These are phyloP conservation scores for Dothiorella sarmentorum DNA, from an alignment of 2,329 filamentous ascomycete species.

Conservation along the genomic window DNA sequence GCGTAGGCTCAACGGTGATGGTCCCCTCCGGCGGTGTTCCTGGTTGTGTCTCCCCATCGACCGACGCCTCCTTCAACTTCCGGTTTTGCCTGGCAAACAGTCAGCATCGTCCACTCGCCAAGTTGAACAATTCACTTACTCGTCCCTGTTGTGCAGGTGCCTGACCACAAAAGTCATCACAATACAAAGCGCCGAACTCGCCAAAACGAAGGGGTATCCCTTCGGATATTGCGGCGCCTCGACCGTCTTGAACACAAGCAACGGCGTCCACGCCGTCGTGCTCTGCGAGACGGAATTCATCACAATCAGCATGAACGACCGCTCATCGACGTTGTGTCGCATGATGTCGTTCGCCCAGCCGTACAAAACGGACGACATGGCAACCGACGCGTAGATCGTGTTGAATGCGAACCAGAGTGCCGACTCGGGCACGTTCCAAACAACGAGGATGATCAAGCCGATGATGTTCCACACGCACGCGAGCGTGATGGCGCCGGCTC, in stretches of 20 bases:
- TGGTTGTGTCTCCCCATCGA: neutral
- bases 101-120: neutral
- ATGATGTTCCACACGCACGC: constrained; percentile 51
- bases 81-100: neutral
- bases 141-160: constrained; percentile 18
- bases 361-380: constrained; percentile 55
- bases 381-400: constrained; percentile 48
- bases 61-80: neutral
- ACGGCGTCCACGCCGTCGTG: constrained; percentile 55
- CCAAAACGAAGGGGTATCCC: constrained; percentile 43
- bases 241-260: constrained; percentile 50
- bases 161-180: constrained; percentile 20
- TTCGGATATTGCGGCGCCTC: constrained; percentile 44
- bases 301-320: constrained; percentile 50
- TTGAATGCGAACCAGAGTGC: constrained; percentile 55
- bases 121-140: constrained; percentile 9
- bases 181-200: constrained; percentile 38
- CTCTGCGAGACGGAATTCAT: constrained; percentile 55
- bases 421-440: constrained; percentile 56
- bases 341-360: constrained; percentile 55
- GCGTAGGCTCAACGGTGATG: neutral
- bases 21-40: neutral
- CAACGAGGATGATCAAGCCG: constrained; percentile 51
- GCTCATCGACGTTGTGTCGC: constrained; percentile 44
- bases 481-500: constrained; percentile 54